Evolutionary conservation across 768 basidiomycete genomes (phyloP).

Genomic region (Tubosaeta brunneosetosa): DNA sequence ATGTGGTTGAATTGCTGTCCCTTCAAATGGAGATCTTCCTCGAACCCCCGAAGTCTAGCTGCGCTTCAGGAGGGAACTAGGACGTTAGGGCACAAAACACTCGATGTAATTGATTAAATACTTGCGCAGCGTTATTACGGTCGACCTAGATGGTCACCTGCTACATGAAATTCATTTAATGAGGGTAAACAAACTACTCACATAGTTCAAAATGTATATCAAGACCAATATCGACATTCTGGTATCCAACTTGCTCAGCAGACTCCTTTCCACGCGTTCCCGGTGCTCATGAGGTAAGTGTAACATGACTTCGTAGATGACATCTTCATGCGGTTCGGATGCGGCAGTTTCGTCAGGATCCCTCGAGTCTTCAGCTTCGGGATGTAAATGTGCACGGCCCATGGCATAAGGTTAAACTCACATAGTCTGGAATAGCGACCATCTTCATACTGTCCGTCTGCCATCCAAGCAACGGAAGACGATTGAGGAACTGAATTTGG

Average conservation of each 20-base stretch:
- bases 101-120: background rate
- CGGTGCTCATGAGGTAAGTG: constrained; percentile 19
- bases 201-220: constrained; percentile 35
- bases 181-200: constrained; percentile 14
- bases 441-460: constrained; percentile 3
- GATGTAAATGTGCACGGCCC: background rate
- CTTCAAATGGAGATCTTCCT: constrained; percentile 58
- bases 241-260: constrained; percentile 34
- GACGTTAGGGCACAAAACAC: background rate
- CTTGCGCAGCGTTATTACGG: constrained; percentile 65
- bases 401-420: constrained; percentile 5
- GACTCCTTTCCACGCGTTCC: constrained; percentile 37
- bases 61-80: constrained; percentile 40
- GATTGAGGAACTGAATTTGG: too few species aligned
- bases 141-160: constrained; percentile 44
- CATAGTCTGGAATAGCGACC: constrained; percentile 13
- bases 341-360: constrained; percentile 3
- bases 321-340: background rate
- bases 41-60: constrained; percentile 68
- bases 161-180: background rate
- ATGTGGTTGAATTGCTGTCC: constrained; percentile 63
- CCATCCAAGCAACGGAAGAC: constrained; percentile 2
- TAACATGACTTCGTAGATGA: background rate
- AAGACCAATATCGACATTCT: constrained; percentile 34
- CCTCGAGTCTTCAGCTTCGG: constrained; percentile 1